A percentile compares a stretch with the other conserved stretches of the same genome.
Conservation (phyloP, 768 basidiomycete species). For the Pulveroboletus frians region DNA sequence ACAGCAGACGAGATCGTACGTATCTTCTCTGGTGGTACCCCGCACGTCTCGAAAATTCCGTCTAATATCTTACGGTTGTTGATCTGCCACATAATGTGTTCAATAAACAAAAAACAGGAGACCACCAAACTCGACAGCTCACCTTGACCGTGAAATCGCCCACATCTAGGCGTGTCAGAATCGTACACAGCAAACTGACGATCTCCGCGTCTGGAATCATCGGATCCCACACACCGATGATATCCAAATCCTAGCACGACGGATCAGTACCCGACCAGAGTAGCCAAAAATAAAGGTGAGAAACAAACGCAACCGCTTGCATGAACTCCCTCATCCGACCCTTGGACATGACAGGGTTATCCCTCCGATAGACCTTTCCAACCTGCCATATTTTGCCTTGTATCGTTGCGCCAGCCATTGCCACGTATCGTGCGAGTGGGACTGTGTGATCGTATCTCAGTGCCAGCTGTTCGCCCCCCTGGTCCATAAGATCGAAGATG, state of each 20-base stretch:
- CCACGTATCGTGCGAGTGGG: conserved; percentile 90
- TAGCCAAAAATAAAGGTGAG: background rate
- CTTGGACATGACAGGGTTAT: conserved; percentile 96
- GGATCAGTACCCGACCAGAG: background rate
- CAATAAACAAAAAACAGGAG: background rate
- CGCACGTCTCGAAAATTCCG: conserved; percentile 94
- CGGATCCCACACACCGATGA: conserved; percentile 85
- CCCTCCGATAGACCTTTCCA: conserved; percentile 96
- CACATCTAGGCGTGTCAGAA: conserved; percentile 78
- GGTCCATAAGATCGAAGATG: conserved; percentile 96
- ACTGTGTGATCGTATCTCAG: conserved; percentile 96
- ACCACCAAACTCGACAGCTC: background rate
- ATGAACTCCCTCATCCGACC: conserved; percentile 98
- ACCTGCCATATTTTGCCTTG: conserved; percentile 93
- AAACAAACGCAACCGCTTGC: conserved; percentile 71
- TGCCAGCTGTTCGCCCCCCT: conserved; percentile 94
- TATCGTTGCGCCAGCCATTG: conserved; percentile 85
- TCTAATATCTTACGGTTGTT: conserved; percentile 97
- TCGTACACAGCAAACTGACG: conserved; percentile 74
- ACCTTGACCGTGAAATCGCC: conserved; percentile 96
- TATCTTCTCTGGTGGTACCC: conserved; percentile 86
- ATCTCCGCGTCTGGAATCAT: conserved; percentile 98
- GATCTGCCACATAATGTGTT: conserved; percentile 43
- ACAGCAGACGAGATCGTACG: conserved; percentile 93
- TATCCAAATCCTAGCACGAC: conserved; percentile 79